A percentile compares a stretch with the other conserved stretches of the same genome.
Evolutionary conservation across 257 asterid species (phyloP).

Genomic region (Solanum raphanifolium): DNA sequence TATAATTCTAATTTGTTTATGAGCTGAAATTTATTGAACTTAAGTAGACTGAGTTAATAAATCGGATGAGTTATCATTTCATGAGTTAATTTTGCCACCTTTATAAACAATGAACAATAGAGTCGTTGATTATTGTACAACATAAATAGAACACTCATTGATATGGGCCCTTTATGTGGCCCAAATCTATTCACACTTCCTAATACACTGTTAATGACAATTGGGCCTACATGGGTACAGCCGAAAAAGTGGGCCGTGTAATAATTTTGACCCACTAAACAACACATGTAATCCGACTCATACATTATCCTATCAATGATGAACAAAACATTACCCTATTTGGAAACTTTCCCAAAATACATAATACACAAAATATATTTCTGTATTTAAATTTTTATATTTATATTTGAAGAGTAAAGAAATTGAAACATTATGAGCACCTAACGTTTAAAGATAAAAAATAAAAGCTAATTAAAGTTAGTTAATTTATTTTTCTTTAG

Average conservation of each 20-base stretch:
- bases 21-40: background rate
- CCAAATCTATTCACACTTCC: too few species aligned
- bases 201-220: background rate
- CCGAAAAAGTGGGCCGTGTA: background rate
- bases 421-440: background rate
- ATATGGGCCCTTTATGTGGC: background rate
- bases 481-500: background rate
- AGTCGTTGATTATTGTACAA: background rate
- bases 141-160: background rate
- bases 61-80: background rate
- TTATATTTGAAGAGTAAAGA: background rate
- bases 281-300: background rate
- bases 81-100: background rate
- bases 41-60: background rate
- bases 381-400: background rate
- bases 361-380: background rate
- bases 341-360: background rate
- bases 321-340: background rate
- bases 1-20: too few species aligned
- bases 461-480: background rate
- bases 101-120: background rate
- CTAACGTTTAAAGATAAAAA: background rate
- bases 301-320: background rate
- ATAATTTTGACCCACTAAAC: background rate
- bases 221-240: background rate